Base-by-base conservation (phyloP, 805 yeast genomes). In the Metschnikowia noctiluminum region DNA sequence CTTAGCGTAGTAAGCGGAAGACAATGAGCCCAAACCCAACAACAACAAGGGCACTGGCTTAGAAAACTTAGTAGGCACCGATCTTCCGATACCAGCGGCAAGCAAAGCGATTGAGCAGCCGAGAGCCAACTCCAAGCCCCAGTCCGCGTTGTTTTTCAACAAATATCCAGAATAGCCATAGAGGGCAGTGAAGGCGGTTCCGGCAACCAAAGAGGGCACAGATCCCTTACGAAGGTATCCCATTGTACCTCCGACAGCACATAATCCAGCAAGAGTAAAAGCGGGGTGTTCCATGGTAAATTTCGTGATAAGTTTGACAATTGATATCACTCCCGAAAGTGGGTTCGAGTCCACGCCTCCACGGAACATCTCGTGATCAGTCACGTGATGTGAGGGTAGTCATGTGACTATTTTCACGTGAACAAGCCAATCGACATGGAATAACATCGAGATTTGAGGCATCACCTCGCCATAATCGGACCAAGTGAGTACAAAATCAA, bases 41-140 rank as follows among this genome's bases (percentile, higher is more conserved):
- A 91, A 73, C 14, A 74, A 62, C 43, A 87, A 61, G 2, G 97
- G 97, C 48, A 91, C 79, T 0, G 96, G 92, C 62, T 87, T 87
- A 53, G 72, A 74, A 66, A 84, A 81, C 6, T 68, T 62, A 8
- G 81, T 74, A 34, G 82, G 80, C 46, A 80, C 52, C 8, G 89
- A 82, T 61, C 97, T 79, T 32, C 82, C 79, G n/a, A 85, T 56
- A 28, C 95, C 90, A 8, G 92, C 91, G 37, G 77, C 77, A 10
- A 85, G 65, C 57, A 91, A 76, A 14, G 87, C 60, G 1, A 81
- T 57, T 6, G 95, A 84, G 1, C 91, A 79, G 11, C 82, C 85
- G 47, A 90, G 69, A 0, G 96, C 96, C 14, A 86, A 63, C 63
- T 87, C 91, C 55, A 91, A 75, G 39, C 97, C 97, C 68, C 80